These are phyloP conservation scores for Cucurbita pepo DNA, from an alignment of 306 rosid species.

Conservation along the genomic window DNA sequence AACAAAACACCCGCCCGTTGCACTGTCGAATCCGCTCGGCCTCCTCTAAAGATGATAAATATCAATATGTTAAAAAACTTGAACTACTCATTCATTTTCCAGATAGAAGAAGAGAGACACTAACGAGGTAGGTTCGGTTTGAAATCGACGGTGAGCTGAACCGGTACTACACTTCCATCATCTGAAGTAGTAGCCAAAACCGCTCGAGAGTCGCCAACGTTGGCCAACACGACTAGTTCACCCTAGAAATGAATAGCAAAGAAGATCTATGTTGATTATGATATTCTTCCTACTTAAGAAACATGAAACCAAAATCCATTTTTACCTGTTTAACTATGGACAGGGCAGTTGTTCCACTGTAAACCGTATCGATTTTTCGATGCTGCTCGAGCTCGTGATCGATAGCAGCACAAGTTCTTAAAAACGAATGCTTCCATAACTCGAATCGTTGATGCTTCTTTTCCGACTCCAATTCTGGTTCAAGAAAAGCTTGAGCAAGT, in stretches of 20 bases:
- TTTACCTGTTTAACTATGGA: constrained; percentile 77
- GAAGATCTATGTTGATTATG: background rate
- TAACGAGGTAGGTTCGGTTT: constrained; percentile 88
- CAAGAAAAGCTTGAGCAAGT: constrained; percentile 42
- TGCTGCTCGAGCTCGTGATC: constrained; percentile 56
- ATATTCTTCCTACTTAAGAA: background rate
- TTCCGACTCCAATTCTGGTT: constrained; percentile 26
- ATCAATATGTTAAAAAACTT: background rate
- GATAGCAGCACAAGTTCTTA: constrained; percentile 67
- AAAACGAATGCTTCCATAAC: constrained; percentile 67
- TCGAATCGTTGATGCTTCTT: constrained; percentile 37
- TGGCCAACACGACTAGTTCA: constrained; percentile 47
- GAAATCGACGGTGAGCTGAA: constrained; percentile 79
- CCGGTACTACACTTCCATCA: constrained; percentile 52
- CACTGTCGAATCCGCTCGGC: constrained; percentile 66
- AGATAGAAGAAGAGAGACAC: constrained; percentile 14
- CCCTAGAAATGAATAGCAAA: constrained; percentile 28
- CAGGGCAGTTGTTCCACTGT: constrained; percentile 87
- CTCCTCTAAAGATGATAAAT: constrained; percentile 44
- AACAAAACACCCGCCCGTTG: constrained; percentile 68
- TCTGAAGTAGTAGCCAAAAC: constrained; percentile 67
- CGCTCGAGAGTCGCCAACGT: constrained; percentile 94
- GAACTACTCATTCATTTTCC: background rate
- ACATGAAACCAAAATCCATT: background rate
- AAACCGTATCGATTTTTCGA: constrained; percentile 58